Percentiles rank a stretch among this genome's conserved stretches.
Conservation (phyloP, 352 stramenopile species). For the Bremia lactucae region DNA sequence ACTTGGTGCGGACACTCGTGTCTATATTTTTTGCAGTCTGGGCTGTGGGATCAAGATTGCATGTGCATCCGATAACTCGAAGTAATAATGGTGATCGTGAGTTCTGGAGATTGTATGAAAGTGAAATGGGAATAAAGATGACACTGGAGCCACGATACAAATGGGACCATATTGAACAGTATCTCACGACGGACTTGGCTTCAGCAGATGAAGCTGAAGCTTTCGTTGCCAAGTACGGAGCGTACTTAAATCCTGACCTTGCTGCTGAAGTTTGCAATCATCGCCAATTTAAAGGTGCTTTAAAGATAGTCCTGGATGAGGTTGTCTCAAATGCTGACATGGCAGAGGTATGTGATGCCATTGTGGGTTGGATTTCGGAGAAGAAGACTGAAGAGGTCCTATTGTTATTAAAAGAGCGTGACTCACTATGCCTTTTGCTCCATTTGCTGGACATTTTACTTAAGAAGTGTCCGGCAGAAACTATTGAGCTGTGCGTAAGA, state of each 20-base stretch:
- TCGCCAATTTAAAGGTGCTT: conserved; percentile 42
- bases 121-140: conserved; percentile 52
- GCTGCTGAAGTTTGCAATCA: conserved; percentile 73
- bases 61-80: conserved; percentile 33
- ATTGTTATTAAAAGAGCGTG: conserved; percentile 31
- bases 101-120: conserved; percentile 36
- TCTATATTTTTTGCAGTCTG: conserved; percentile 71
- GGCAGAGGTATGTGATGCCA: conserved; percentile 58
- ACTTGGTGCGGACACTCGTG: conserved; percentile 65
- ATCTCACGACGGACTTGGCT: conserved; percentile 4
- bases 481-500: conserved; percentile 59
- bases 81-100: conserved; percentile 9
- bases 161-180: conserved; percentile 7
- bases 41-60: conserved; percentile 35
- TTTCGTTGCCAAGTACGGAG: conserved; percentile 74
- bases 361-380: conserved; percentile 71
- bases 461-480: conserved; percentile 63
- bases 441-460: conserved; percentile 72
- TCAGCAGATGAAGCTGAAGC: conserved; percentile 41
- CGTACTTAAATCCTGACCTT: conserved; percentile 76
- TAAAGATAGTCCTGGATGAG: conserved; percentile 64
- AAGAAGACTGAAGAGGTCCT: conserved; percentile 41
- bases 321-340: conserved; percentile 76
- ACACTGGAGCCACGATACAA: conserved; percentile 30
- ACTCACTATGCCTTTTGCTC: conserved; percentile 64